Evolutionary conservation across 1,284 basidiomycete genomes (phyloP).

Genomic region (Vanrija pseudolonga): DNA sequence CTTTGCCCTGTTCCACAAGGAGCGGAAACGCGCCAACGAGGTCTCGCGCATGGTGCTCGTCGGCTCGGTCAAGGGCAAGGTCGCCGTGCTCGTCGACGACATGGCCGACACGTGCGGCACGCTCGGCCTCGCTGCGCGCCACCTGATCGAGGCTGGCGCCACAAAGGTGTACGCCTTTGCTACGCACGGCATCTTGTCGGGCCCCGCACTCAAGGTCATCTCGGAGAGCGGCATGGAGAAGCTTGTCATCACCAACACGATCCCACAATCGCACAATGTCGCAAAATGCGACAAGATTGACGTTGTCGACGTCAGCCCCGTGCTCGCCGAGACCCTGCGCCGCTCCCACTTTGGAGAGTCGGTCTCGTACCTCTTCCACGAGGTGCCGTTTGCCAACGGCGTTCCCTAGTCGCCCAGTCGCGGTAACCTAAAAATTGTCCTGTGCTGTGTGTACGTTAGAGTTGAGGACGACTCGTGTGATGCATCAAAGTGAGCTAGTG

Average conservation of each 20-base stretch:
- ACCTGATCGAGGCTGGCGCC: constrained; percentile 88
- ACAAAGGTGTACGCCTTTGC: constrained; percentile 84
- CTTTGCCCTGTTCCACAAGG: constrained; percentile 99
- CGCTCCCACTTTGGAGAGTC: constrained; percentile 58
- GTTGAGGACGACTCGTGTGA: constrained; percentile 2
- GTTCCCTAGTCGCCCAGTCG: constrained; percentile 3
- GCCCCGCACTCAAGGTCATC: constrained; percentile 72
- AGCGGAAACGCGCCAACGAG: constrained; percentile 98
- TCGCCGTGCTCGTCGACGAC: constrained; percentile 97
- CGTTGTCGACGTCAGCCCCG: constrained; percentile 91
- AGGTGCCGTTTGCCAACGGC: constrained; percentile 46
- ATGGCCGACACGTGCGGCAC: constrained; percentile 99
- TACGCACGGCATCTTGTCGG: constrained; percentile 94
- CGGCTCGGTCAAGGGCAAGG: constrained; percentile 87
- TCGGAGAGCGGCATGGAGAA: constrained; percentile 78
- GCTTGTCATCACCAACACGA: constrained; percentile 96
- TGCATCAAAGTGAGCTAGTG: too few relatives aligned
- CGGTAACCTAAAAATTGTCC: neutral
- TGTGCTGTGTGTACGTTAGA: constrained; percentile 1
- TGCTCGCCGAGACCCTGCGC: constrained; percentile 94
- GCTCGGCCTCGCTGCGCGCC: constrained; percentile 83
- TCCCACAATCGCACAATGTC: constrained; percentile 82
- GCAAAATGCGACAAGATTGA: constrained; percentile 79
- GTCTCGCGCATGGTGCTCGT: constrained; percentile 99
- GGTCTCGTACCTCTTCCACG: constrained; percentile 52